A percentile compares a stretch with the other conserved stretches of the same genome.
phyloP scores from a whole-genome alignment of 78 protist genomes.

The Dictyostelium purpureum region DNA sequence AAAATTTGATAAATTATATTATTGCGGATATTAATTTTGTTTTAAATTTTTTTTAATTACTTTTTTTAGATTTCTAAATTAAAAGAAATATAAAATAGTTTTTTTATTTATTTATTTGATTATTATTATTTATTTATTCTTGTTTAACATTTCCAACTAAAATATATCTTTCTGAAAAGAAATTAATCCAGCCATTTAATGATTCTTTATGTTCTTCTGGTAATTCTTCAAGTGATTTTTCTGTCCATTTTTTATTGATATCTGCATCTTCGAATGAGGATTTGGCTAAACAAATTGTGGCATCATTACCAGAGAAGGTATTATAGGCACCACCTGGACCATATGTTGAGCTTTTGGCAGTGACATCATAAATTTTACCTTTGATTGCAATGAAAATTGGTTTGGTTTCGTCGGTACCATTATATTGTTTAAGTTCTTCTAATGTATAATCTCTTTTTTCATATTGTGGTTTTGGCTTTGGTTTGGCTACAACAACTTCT shows the following conservation, averaged over 20 bases:
- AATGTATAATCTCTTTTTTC: slow-evolving; percentile 67
- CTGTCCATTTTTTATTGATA: not conserved
- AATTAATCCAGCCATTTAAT: slow-evolving; percentile 50
- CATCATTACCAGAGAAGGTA: slow-evolving; percentile 68
- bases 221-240: not conserved
- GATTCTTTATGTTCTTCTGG: slow-evolving; percentile 31
- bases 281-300: slow-evolving; percentile 46
- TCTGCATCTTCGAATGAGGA: not conserved
- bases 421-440: slow-evolving; percentile 13
- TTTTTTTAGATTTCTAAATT: not conserved
- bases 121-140: not conserved
- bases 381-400: slow-evolving; percentile 58
- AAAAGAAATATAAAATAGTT: not conserved
- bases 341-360: slow-evolving; percentile 14
- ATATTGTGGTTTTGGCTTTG: slow-evolving; percentile 9
- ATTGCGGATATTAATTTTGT: not conserved
- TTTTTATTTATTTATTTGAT: not conserved
- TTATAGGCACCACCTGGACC: slow-evolving; percentile 73
- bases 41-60: not conserved
- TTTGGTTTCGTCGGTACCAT: not conserved
- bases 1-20: not conserved
- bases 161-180: slow-evolving; percentile 71
- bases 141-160: slow-evolving; percentile 49
- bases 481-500: not conserved
- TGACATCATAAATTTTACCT: slow-evolving; percentile 69